Base-by-base conservation (phyloP, 306 rosid genomes). In the Sesbania bispinosa region DNA sequence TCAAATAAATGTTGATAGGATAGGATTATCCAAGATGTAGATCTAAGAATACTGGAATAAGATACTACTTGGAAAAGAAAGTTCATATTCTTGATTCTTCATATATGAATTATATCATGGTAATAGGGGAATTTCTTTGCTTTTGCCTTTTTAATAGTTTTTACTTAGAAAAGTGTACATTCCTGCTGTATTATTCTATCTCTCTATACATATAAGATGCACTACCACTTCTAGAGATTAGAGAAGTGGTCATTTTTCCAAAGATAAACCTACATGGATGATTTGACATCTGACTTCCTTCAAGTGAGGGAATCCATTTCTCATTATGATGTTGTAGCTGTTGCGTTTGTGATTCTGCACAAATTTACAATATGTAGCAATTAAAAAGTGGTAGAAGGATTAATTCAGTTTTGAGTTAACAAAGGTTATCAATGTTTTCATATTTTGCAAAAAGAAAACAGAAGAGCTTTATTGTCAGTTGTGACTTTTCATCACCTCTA, bases 381-480 rank as follows among this genome's bases (percentile, higher is more conserved):
- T 54, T 24, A 39, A 26, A 69, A 54, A 71, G 58, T 58, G 59
- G 14, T 48, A 4, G 61, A 73, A 73, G 29, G 26, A 46, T 51
- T 58, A 50, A 29, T 50, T 51, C 33, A 26, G 42, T 26, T 53
- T 20, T 14, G 5, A n/a, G n/a, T n/a, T n/a, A n/a, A n/a, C n/a
- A n/a, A n/a, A n/a, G 15, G 4, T 46, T 43, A 6, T 3, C 6
- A 52, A 21, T 4, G 27, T 14, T 53, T n/a, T 23, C 62, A 32
- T 35, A 7, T 48, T 27, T 67, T 18, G 35, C 5, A 5, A 66
- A 42, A 10, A 19, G 36, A 33, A 59, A 30, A 21, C 5, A 26
- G 18, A n/a, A n/a, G 16, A 67, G 20, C 10, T 27, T 48, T 48
- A 15, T 36, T n/a, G 20, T 38, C 41, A 38, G n/a, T 21, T 69